Evolutionary conservation across 352 stramenopile species (phyloP), one percentile per base, ranked within the genome.

Genomic region (Halophytophthora polymorphica): DNA sequence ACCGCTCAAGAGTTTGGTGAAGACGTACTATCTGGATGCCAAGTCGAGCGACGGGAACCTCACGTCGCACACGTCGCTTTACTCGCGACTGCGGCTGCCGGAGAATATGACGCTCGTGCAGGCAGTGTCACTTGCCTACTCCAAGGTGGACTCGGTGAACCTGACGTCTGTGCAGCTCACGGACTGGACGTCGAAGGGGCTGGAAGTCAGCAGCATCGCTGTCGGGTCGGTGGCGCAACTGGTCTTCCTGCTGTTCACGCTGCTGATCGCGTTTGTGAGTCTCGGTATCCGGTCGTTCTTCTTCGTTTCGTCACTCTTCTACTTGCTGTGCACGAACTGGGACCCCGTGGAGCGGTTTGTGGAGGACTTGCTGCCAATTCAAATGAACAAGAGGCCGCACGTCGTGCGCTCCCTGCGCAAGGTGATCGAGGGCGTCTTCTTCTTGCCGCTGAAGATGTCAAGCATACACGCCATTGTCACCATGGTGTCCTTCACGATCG

Each of bases 291-390:
- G 84, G 17, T 80, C 84, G 11, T 85, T 95, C 50, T 95, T 95
- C 71, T 93, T 95, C 65, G 75, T 93, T 50, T 88, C 84, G 43
- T 90, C 83, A 48, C 64, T 95, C 8, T 95, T 95, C 58, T 95
- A 93, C 48, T 62, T 95, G 10, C 54, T 95, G 21, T 90, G 84
- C 41, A 91, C 77, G 35, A 89, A 91, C 39, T 93, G 82, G 82
- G 84, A 95, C 45, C 84, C 84, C 18, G 88, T 95, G 56, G 80
- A 95, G 52, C 73, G 81, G 22, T 89, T 90, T 56, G 78, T 92
- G 28, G 65, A 85, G 46, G 79, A 94, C 53, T 48, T 90, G 37
- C 51, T 91, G n/a, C 82, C 82, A 2, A 88, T 90, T 17, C 75
- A 86, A 61, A 58, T 86, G 22, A 64, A 77, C 51, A 91, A 90